phyloP scores from a whole-genome alignment of 192 early-diverging fungal species.

The Backusella liffmaniae region DNA sequence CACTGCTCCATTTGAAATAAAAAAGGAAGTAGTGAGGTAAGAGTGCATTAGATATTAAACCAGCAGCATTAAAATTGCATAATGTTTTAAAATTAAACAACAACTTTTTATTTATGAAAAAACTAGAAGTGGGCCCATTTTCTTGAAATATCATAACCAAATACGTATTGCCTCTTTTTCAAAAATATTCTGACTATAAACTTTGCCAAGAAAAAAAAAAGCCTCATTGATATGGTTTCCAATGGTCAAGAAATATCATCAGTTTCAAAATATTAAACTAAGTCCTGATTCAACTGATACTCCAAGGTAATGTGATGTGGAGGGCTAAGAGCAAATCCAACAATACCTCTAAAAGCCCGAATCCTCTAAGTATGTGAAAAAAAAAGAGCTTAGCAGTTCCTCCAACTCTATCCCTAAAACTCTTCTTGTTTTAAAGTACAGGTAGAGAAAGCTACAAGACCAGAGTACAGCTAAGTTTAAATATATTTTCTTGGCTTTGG shows the following conservation, averaged over 20 bases:
- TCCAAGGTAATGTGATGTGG: slow-evolving; percentile 25
- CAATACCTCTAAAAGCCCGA: no score
- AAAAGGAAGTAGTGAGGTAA: slow-evolving; percentile 65
- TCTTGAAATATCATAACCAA: slow-evolving; percentile 32
- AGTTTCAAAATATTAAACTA: slow-evolving; percentile 88
- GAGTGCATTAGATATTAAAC: slow-evolving; percentile 1
- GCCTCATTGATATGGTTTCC: slow-evolving; percentile 49
- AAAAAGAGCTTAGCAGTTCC: no score
- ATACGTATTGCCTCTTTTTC: no score
- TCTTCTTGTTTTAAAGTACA: no score
- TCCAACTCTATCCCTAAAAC: no score
- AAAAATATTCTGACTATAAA: no score
- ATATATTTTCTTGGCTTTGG: no score
- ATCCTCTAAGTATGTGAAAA: no score
- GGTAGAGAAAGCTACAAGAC: no score
- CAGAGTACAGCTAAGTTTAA: no score
- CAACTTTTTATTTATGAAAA: not conserved
- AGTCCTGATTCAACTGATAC: slow-evolving; percentile 67
- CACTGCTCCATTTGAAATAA: slow-evolving; percentile 84
- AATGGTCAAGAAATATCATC: slow-evolving; percentile 55
- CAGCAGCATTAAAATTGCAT: not conserved
- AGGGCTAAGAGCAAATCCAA: not conserved
- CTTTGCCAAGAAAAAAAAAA: no score
- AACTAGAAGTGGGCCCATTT: slow-evolving; percentile 38
- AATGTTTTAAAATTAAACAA: not conserved